Conservation (phyloP, 805 yeast species). For the Blastobotrys attinorum region DNA sequence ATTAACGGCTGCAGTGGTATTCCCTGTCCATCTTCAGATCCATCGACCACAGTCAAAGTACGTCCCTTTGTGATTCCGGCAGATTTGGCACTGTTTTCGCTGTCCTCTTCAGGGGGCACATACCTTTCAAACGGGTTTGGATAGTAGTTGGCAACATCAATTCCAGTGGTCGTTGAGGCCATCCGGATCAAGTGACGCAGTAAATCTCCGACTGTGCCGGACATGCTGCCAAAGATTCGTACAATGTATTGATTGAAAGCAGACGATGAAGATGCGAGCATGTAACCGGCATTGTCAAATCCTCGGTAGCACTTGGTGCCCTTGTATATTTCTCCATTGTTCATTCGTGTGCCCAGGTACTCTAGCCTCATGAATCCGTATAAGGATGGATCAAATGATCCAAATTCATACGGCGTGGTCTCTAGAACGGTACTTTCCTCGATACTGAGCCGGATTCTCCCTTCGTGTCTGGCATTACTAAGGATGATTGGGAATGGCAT, state of each 20-base stretch:
- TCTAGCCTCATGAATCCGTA: conserved; percentile 54
- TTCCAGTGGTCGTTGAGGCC: conserved; percentile 1
- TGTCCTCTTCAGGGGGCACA: conserved; percentile 28
- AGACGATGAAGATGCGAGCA: conserved; percentile 76
- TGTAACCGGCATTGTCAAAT: conserved; percentile 72
- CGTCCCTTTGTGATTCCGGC: conserved; percentile 32
- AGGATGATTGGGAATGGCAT: conserved; percentile 59
- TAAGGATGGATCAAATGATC: conserved; percentile 81
- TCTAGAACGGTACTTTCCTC: conserved; percentile 55
- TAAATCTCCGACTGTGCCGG: conserved; percentile 55
- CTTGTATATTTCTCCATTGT: conserved; percentile 46
- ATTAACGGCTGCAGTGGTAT: conserved; percentile 58
- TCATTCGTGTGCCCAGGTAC: conserved; percentile 60
- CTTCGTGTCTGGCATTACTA: conserved; percentile 39
- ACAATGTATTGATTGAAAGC: conserved; percentile 61
- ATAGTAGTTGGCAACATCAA: conserved; percentile 59
- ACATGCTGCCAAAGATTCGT: conserved; percentile 38
- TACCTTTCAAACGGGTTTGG: conserved; percentile 66
- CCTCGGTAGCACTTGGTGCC: conserved; percentile 51
- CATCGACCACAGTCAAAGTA: conserved; percentile 52
- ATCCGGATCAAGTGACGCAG: conserved; percentile 7
- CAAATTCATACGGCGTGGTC: conserved; percentile 56
- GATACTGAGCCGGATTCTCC: conserved; percentile 33
- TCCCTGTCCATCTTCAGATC: conserved; percentile 65
- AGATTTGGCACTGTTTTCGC: background rate